phyloP scores from a whole-genome alignment of 352 stramenopile genomes.

The Phytophthora cryptogea region DNA sequence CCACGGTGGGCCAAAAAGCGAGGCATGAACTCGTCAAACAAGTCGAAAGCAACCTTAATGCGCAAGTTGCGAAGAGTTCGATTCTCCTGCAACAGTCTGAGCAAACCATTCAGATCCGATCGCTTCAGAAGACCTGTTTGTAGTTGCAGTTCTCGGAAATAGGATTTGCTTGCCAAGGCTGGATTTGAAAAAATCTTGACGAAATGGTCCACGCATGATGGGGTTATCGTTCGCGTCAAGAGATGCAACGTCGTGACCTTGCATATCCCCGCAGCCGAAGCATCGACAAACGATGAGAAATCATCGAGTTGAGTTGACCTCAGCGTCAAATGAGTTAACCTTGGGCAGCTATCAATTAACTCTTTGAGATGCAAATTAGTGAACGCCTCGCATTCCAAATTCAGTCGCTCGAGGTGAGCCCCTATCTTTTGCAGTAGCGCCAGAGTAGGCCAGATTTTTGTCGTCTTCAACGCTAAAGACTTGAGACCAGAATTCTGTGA shows the following conservation, averaged over 20 bases:
- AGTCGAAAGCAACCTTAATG: slow-evolving; percentile 27
- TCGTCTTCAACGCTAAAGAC: slow-evolving; percentile 18
- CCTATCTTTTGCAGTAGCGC: slow-evolving; percentile 20
- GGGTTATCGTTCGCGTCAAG: slow-evolving; percentile 14
- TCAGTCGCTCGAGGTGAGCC: slow-evolving; percentile 9
- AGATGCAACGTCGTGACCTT: slow-evolving; percentile 19
- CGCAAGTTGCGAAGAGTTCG: slow-evolving; percentile 26
- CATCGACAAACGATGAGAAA: slow-evolving; percentile 21
- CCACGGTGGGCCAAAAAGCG: slow-evolving; percentile 22
- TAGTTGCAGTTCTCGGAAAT: slow-evolving; percentile 18
- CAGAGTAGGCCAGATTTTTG: slow-evolving; percentile 17
- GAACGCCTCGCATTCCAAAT: slow-evolving; percentile 27
- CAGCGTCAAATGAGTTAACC: slow-evolving; percentile 18
- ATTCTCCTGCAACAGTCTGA: slow-evolving; percentile 19
- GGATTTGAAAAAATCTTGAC: slow-evolving; percentile 11
- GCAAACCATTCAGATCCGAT: slow-evolving; percentile 15
- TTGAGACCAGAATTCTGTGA: slow-evolving; percentile 1
- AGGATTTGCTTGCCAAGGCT: not conserved
- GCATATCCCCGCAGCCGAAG: slow-evolving; percentile 12
- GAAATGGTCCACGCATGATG: slow-evolving; percentile 19
- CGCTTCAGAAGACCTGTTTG: slow-evolving; percentile 15
- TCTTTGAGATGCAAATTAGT: slow-evolving; percentile 10
- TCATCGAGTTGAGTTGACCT: slow-evolving; percentile 17
- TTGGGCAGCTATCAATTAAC: slow-evolving; percentile 24
- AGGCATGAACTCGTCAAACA: slow-evolving; percentile 33